These are phyloP conservation scores for Curvularia spicifera DNA, from an alignment of 2,329 filamentous ascomycete genomes.

Conservation along the genomic window DNA sequence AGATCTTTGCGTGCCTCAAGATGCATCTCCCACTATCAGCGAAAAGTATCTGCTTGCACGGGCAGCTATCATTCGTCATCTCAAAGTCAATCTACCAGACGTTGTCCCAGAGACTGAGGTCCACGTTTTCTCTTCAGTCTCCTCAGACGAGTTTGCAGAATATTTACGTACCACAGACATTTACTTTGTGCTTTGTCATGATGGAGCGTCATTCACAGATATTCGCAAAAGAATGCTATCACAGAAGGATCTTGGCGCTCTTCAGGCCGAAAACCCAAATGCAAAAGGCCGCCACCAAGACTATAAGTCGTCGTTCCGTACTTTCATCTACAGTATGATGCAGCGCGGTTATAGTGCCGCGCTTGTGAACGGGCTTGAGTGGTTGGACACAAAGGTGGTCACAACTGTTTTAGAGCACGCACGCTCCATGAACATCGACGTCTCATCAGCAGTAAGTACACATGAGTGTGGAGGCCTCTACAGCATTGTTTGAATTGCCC, in stretches of 20 bases:
- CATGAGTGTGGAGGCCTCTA: background rate
- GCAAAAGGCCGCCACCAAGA: slow-evolving; percentile 29
- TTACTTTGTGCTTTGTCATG: slow-evolving; percentile 73
- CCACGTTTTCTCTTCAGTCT: slow-evolving; percentile 57
- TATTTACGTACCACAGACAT: slow-evolving; percentile 63
- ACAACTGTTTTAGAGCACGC: slow-evolving; percentile 31
- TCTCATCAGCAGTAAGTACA: slow-evolving; percentile 27
- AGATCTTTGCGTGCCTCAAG: slow-evolving; percentile 62
- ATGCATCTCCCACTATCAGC: slow-evolving; percentile 40
- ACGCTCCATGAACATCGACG: slow-evolving; percentile 25
- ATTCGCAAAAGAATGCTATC: slow-evolving; percentile 27
- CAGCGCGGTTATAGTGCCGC: slow-evolving; percentile 65
- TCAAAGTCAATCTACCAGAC: slow-evolving; percentile 55
- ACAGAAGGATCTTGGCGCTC: slow-evolving; percentile 26
- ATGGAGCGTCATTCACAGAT: slow-evolving; percentile 57
- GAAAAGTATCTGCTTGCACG: slow-evolving; percentile 68
- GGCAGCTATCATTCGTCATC: slow-evolving; percentile 68
- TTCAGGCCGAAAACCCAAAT: slow-evolving; percentile 28
- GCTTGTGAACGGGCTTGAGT: slow-evolving; percentile 68
- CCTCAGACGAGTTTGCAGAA: slow-evolving; percentile 58
- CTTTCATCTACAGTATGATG: slow-evolving; percentile 64
- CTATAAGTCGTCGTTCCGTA: slow-evolving; percentile 47
- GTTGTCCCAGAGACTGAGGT: slow-evolving; percentile 53
- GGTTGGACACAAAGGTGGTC: slow-evolving; percentile 67
- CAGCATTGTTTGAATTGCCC: background rate